Conservation (phyloP, 208 protist genomes). For the Leishmania amazonensis region DNA sequence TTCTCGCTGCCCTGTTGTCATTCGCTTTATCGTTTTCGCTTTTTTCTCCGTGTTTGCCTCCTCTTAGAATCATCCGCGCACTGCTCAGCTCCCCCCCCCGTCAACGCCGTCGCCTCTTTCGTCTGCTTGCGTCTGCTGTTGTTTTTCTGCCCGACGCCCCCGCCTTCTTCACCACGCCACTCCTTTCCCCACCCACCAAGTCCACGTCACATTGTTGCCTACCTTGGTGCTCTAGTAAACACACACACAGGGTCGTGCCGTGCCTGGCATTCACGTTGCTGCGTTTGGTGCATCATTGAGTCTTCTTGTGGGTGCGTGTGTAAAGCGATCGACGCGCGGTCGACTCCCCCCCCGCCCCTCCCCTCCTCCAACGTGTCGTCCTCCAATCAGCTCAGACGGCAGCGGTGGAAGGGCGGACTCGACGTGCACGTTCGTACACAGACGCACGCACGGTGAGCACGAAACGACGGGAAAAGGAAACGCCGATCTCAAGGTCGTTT, state of each 20-base stretch:
- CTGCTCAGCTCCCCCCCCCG: no score
- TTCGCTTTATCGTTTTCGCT: neutral
- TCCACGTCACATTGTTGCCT: neutral
- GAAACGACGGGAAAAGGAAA: neutral
- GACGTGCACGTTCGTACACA: neutral
- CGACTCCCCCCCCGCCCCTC: neutral
- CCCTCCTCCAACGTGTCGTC: neutral
- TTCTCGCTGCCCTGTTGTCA: neutral
- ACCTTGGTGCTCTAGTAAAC: neutral
- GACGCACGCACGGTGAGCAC: neutral
- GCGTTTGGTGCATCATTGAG: neutral
- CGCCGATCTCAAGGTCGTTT: neutral
- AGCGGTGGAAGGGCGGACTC: neutral
- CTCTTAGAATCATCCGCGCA: neutral
- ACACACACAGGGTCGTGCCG: neutral
- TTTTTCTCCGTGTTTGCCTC: neutral
- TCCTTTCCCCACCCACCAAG: neutral
- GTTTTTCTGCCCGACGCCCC: neutral
- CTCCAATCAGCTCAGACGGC: neutral
- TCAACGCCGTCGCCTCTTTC: neutral
- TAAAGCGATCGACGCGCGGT: neutral
- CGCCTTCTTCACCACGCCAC: neutral
- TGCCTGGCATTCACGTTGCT: neutral
- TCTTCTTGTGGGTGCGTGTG: neutral
- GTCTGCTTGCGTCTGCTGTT: neutral